These are phyloP conservation scores for Debaryomyces robertsiae DNA, from an alignment of 1,139 yeast genomes.

Conservation along the genomic window DNA sequence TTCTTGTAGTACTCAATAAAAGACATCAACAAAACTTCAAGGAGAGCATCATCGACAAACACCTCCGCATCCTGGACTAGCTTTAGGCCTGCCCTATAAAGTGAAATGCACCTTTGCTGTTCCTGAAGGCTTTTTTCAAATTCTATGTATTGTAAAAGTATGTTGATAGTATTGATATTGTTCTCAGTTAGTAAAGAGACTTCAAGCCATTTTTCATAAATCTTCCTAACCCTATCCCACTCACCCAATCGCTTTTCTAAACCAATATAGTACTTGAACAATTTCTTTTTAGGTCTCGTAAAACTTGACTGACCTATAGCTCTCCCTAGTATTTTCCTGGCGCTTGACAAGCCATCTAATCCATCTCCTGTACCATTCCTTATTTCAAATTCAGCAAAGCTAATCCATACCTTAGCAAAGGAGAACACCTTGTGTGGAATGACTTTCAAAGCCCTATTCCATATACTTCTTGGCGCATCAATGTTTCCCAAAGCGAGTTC, in stretches of 20 bases:
- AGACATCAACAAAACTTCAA: slow-evolving; percentile 41
- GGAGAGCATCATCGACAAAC: slow-evolving; percentile 18
- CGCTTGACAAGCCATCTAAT: slow-evolving; percentile 37
- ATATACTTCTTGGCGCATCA: slow-evolving; percentile 52
- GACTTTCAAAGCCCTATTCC: slow-evolving; percentile 48
- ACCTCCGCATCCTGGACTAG: slow-evolving; percentile 19
- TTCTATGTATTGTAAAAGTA: slow-evolving; percentile 55
- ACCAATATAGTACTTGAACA: slow-evolving; percentile 65
- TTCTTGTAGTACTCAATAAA: slow-evolving; percentile 65
- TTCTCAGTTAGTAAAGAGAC: slow-evolving; percentile 43
- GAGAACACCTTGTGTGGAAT: slow-evolving; percentile 64
- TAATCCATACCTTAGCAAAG: slow-evolving; percentile 75
- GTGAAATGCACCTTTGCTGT: slow-evolving; percentile 61
- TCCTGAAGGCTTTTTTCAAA: slow-evolving; percentile 77
- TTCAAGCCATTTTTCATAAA: slow-evolving; percentile 72
- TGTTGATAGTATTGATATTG: slow-evolving; percentile 38
- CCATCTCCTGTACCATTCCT: slow-evolving; percentile 46
- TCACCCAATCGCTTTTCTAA: slow-evolving; percentile 63
- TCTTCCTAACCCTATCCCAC: slow-evolving; percentile 73
- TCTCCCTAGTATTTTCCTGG: slow-evolving; percentile 73
- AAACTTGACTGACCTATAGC: slow-evolving; percentile 58
- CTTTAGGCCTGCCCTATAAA: slow-evolving; percentile 55
- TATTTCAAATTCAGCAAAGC: slow-evolving; percentile 72
- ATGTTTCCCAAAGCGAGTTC: slow-evolving; percentile 53
- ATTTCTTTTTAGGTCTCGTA: slow-evolving; percentile 55